A percentile compares a stretch with the other conserved stretches of the same genome.
Conservation (phyloP, 2,329 filamentous ascomycete genomes). For the Pestalotiopsis sp. region DNA sequence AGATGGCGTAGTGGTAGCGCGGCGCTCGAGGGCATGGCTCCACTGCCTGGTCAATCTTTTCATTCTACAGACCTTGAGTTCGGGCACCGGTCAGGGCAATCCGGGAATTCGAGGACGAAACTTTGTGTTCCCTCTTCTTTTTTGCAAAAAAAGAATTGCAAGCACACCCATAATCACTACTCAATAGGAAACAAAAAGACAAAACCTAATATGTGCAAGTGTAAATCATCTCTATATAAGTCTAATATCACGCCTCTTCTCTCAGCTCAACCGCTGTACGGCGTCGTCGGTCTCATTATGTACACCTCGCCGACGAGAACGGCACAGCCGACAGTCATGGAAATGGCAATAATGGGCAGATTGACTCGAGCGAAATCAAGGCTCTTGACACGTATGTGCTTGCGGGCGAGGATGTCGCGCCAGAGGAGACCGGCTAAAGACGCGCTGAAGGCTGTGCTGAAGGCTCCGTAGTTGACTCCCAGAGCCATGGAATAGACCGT, state of each 20-base stretch:
- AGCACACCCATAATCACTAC: no score
- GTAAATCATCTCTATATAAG: not conserved
- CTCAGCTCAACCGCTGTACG: not conserved
- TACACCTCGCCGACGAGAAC: constrained; percentile 61
- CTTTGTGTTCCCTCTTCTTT: no score
- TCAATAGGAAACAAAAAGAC: no score
- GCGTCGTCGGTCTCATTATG: constrained; percentile 40
- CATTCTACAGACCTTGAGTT: no score
- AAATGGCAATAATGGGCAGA: constrained; percentile 69
- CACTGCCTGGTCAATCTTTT: no score
- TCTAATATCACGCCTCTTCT: not conserved
- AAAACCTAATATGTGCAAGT: not conserved
- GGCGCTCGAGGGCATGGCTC: no score
- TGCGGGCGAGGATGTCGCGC: constrained; percentile 69
- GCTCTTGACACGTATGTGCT: constrained; percentile 66
- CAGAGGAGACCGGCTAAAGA: constrained; percentile 73
- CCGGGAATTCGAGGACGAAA: no score
- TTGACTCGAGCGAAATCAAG: constrained; percentile 72
- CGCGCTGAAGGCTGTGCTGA: constrained; percentile 72
- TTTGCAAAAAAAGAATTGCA: no score
- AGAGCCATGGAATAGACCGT: constrained; percentile 76
- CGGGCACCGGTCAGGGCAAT: no score
- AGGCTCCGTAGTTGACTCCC: constrained; percentile 75
- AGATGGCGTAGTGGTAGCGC: no score
- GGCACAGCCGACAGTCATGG: constrained; percentile 63